Base-by-base conservation (phyloP, 768 basidiomycete genomes). In the Agaricus sinodeliciosus region DNA sequence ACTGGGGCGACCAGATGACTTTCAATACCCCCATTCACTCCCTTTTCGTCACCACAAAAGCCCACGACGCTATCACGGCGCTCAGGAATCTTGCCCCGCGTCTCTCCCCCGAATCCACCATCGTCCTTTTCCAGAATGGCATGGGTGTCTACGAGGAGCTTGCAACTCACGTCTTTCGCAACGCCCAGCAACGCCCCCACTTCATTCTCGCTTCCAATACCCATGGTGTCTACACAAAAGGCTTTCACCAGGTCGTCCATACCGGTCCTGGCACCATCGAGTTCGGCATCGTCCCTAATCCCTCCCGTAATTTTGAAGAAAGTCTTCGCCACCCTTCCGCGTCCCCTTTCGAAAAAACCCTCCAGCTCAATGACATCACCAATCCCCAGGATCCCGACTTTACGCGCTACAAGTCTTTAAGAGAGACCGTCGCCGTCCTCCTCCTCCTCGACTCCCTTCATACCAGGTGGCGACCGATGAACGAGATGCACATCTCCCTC, bases 101-200 rank as follows among this genome's bases (percentile, higher is more conserved):
- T 15, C 68, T 97, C 16, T 72, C 76, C 3, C 63, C 76, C 0
- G 66, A 77, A 46, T 87, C 85, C 41, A 95, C 94, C 34, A 83
- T 98, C 58, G 89, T 95, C 2, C 78, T 99, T n/a, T 68, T 97
- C 49, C 90, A 95, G 62, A 95, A 95, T 64, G 95, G 95, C 22
- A 89, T 96, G 84, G 95, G 93, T 9, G 71, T 94, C 8, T 90
- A 92, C 66, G 94, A 98, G 58, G 71, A 81, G 55, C 75, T 96
- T 44, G 65, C 90, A 15, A 62, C 69, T 5, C 60, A 76, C 5
- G 60, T 92, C 40, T 98, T 93, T 65, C 84, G 77, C 16, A 86
- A 93, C 64, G 77, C 84, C 19, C 65, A 73, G 31, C 72, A 74
- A 26, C 81, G 94, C 35, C 94, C 94, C 11, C 84, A 89, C 60